Percentiles rank a stretch among this genome's conserved stretches.
Conservation (phyloP, 495 filamentous ascomycete species). For the Aspergillus diversus region DNA sequence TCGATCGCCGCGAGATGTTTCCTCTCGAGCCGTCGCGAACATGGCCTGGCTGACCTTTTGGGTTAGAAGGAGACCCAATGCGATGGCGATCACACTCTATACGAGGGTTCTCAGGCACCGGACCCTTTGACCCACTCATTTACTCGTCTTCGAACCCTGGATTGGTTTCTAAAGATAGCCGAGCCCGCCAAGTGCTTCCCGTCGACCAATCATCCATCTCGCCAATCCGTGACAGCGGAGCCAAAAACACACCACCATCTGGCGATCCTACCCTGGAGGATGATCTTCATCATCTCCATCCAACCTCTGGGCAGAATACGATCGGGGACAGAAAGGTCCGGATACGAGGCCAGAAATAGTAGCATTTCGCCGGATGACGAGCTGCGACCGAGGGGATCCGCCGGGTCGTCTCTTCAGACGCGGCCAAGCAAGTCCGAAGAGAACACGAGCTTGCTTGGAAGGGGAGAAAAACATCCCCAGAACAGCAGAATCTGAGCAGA, state of each 20-base stretch:
- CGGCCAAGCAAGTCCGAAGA: too few relatives aligned
- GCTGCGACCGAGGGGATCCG: too few relatives aligned
- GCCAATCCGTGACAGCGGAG: background rate
- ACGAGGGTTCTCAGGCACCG: background rate
- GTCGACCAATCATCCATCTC: background rate
- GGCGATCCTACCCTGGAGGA: background rate
- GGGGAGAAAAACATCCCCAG: too few relatives aligned
- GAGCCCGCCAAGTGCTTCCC: background rate
- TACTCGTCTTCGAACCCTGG: background rate
- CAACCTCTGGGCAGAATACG: too few relatives aligned
- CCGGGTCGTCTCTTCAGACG: too few relatives aligned
- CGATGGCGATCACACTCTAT: background rate
- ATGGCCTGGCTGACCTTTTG: background rate
- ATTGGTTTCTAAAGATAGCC: background rate
- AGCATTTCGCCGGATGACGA: too few relatives aligned
- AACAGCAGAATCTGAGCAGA: too few relatives aligned
- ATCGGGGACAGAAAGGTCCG: too few relatives aligned
- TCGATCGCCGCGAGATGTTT: background rate
- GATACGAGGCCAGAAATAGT: too few relatives aligned
- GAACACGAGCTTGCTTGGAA: too few relatives aligned
- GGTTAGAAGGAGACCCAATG: background rate
- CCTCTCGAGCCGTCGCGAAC: background rate
- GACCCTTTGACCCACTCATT: background rate
- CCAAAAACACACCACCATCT: background rate
- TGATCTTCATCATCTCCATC: too few relatives aligned